Evolutionary conservation across 1,284 basidiomycete genomes (phyloP).

Genomic region (Sporisorium scitamineum): DNA sequence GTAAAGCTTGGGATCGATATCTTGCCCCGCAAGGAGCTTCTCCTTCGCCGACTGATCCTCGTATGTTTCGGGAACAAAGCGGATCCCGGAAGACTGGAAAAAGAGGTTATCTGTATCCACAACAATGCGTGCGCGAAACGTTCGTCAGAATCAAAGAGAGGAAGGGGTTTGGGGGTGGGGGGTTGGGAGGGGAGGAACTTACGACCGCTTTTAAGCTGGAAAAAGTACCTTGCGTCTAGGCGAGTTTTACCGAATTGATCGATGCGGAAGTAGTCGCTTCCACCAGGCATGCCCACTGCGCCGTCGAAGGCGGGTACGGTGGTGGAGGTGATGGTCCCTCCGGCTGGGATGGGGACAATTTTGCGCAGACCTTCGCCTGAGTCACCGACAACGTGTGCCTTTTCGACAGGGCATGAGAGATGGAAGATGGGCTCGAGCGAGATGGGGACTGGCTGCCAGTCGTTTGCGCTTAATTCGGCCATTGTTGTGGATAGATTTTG

Average conservation of each 20-base stretch:
- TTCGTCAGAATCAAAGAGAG: background rate
- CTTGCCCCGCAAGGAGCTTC: conserved; percentile 15
- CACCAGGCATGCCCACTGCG: conserved; percentile 22
- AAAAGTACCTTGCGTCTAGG: conserved; percentile 42
- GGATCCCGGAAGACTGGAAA: conserved; percentile 34
- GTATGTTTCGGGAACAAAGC: conserved; percentile 25
- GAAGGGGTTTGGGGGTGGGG: background rate
- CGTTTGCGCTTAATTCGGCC: background rate
- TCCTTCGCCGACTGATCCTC: conserved; percentile 22
- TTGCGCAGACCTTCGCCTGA: conserved; percentile 38
- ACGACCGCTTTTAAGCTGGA: conserved; percentile 30
- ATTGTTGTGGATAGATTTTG: too few species aligned
- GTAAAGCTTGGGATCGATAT: conserved; percentile 29
- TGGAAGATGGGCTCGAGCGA: conserved; percentile 24
- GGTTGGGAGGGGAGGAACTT: background rate
- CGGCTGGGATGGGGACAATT: conserved; percentile 33
- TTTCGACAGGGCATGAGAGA: conserved; percentile 22
- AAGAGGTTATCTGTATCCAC: conserved; percentile 22
- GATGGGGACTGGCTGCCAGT: conserved; percentile 19
- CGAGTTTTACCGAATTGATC: conserved; percentile 33
- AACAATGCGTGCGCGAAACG: background rate
- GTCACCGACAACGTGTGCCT: conserved; percentile 22
- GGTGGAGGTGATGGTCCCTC: conserved; percentile 19
- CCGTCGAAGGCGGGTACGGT: conserved; percentile 29
- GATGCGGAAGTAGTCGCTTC: conserved; percentile 42